Conservation (phyloP, 2,329 filamentous ascomycete genomes). For the Fusarium bulbicola region DNA sequence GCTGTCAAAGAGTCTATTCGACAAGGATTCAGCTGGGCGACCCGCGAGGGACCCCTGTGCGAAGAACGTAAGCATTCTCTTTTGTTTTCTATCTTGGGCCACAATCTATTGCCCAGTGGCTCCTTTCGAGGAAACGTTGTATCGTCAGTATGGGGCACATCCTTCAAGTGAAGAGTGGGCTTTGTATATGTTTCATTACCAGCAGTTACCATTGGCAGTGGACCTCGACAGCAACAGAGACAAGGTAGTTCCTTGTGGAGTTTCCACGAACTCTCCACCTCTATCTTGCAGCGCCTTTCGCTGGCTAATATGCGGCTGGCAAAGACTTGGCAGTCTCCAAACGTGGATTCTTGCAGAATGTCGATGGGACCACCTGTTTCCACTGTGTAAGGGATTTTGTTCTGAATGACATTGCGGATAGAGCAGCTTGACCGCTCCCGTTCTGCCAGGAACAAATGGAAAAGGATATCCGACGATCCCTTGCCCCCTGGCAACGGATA, state of each 20-base stretch:
- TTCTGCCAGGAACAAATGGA: conserved; percentile 13
- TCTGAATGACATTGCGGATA: conserved; percentile 11
- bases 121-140: conserved; percentile 4
- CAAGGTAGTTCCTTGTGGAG: conserved; percentile 33
- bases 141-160: conserved; percentile 3
- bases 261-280: conserved; percentile 24
- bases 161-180: conserved; percentile 35
- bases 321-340: conserved; percentile 23
- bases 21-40: conserved; percentile 97
- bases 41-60: conserved; percentile 92
- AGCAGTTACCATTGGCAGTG: conserved; percentile 27
- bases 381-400: conserved; percentile 21
- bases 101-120: conserved; percentile 8
- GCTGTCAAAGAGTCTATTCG: conserved; percentile 91
- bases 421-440: conserved; percentile 35
- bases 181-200: conserved; percentile 10
- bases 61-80: conserved; percentile 82
- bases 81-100: not conserved
- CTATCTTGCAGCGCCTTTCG: conserved; percentile 30
- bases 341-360: conserved; percentile 23
- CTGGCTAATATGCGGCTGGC: conserved; percentile 22
- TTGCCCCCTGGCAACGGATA: conserved; percentile 33
- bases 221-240: conserved; percentile 27
- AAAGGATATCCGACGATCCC: conserved; percentile 28
- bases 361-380: conserved; percentile 31